These are phyloP conservation scores for Backusella westeae DNA, from an alignment of 192 early-diverging fungal species.

Conservation along the genomic window DNA sequence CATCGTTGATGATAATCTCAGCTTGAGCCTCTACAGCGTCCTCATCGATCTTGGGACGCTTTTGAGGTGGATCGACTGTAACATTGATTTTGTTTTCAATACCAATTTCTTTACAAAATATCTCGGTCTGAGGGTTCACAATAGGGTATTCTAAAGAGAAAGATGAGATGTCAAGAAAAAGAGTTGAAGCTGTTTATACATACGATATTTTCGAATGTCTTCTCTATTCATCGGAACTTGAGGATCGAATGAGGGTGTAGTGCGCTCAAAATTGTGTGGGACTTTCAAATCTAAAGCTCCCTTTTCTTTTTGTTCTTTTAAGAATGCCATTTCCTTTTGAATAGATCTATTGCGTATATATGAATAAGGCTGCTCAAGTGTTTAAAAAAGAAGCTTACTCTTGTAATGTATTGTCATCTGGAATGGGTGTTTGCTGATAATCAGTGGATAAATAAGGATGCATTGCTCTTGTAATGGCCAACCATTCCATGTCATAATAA, in stretches of 20 bases:
- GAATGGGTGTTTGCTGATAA: conserved; percentile 46
- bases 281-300: conserved; percentile 58
- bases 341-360: conserved; percentile 41
- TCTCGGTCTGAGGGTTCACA: conserved; percentile 83
- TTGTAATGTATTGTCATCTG: conserved; percentile 40
- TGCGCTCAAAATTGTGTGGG: conserved; percentile 77
- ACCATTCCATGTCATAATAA: conserved; percentile 85
- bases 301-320: conserved; percentile 57
- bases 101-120: conserved; percentile 68
- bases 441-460: conserved; percentile 51
- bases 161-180: not conserved
- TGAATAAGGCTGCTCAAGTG: not conserved
- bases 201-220: conserved; percentile 37
- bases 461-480: conserved; percentile 69
- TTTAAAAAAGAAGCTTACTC: conserved; percentile 34
- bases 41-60: not conserved
- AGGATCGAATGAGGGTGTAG: conserved; percentile 55
- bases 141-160: conserved; percentile 42
- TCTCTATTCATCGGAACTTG: conserved; percentile 24
- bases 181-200: conserved; percentile 4
- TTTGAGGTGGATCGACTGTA: not conserved
- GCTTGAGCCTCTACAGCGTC: not conserved
- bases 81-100: conserved; percentile 71
- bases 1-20: conserved; percentile 10
- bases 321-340: conserved; percentile 60